Base-by-base conservation (phyloP, 2,329 filamentous ascomycete genomes). In the Blastomyces percursus region DNA sequence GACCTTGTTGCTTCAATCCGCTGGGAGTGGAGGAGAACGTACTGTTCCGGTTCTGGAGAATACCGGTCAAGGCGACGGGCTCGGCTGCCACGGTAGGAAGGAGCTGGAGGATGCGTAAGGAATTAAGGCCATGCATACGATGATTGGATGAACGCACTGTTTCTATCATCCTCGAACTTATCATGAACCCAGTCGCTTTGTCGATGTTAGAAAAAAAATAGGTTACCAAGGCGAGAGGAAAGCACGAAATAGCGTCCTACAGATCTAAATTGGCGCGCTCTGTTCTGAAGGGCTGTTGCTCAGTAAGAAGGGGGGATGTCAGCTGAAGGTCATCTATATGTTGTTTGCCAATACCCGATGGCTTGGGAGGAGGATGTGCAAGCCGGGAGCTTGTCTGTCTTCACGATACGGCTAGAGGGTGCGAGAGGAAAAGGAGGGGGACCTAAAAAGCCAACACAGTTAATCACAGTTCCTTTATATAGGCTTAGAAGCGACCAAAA, bases 171-270 rank as follows among this genome's bases (percentile, higher is more conserved):
- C 74, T 94, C 89, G 74, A 86, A 96, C 73, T 86, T 89, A 78
- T 96, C 90, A 75, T 96, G 92, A 69, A 96, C 90, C 92, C 92
- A 96, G 80, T 96, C 91, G 72, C 90, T 90, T 66, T 51, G 58
- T 16, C 27, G 55, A 32, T 24, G 46, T n/a, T 52, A 62, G 40
- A 30, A 50, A 56, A 52, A 32, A 55, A 55, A 38, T 6, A 19
- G 35, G 35, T 12, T 38, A 38, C 44, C 30, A 46, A 48, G 24
- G 56, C 24, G 19, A 35, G 59, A 19, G 8, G 21, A 19, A 24
- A 51, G 57, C 35, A 16, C 51, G 56, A 24, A 40, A 50, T 61
- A 50, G 60, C 12, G 56, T 62, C 69, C 70, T 71, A 79, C 77
- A 77, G 74, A 70, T 79, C 76, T 64, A 79, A 68, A 65, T 80